A percentile compares a stretch with the other conserved stretches of the same genome.
phyloP scores from a whole-genome alignment of 2,329 filamentous ascomycete genomes.

The Stemphylium vesicarium region DNA sequence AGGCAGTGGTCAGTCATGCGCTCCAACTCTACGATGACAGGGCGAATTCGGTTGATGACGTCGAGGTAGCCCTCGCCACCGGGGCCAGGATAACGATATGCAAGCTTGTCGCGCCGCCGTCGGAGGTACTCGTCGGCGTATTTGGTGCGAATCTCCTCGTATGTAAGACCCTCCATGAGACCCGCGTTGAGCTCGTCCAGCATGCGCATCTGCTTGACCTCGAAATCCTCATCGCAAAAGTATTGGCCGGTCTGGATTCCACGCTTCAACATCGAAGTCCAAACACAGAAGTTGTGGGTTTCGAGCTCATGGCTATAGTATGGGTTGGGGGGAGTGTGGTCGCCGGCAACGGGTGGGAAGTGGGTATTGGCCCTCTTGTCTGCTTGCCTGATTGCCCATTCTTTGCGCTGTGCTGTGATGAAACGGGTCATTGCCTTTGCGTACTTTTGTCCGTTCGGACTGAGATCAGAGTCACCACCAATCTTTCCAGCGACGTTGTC shows the following conservation, averaged over 20 bases:
- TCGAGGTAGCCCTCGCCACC: conserved; percentile 97
- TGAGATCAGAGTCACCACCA: conserved; percentile 86
- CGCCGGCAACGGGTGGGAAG: conserved; percentile 89
- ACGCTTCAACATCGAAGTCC: conserved; percentile 95
- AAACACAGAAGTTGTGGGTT: conserved; percentile 94
- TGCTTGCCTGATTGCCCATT: conserved; percentile 84
- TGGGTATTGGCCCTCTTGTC: conserved; percentile 76
- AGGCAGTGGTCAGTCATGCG: conserved; percentile 95
- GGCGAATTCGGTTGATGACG: conserved; percentile 91
- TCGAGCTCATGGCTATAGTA: conserved; percentile 63
- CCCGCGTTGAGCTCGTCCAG: conserved; percentile 95
- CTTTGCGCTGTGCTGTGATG: conserved; percentile 77
- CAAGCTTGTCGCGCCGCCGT: conserved; percentile 84
- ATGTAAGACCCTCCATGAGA: conserved; percentile 92
- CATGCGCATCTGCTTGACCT: conserved; percentile 98
- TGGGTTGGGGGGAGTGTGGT: conserved; percentile 93
- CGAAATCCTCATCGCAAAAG: conserved; percentile 92
- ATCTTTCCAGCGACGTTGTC: conserved; percentile 90
- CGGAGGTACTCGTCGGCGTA: conserved; percentile 82
- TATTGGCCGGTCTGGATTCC: conserved; percentile 86
- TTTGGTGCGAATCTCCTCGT: conserved; percentile 82
- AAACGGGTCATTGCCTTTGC: conserved; percentile 81
- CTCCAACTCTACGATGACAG: conserved; percentile 96
- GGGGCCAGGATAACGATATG: conserved; percentile 94
- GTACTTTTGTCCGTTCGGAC: conserved; percentile 79